Base-by-base conservation (phyloP, 2,329 filamentous ascomycete genomes). In the Aspergillus sp. region DNA sequence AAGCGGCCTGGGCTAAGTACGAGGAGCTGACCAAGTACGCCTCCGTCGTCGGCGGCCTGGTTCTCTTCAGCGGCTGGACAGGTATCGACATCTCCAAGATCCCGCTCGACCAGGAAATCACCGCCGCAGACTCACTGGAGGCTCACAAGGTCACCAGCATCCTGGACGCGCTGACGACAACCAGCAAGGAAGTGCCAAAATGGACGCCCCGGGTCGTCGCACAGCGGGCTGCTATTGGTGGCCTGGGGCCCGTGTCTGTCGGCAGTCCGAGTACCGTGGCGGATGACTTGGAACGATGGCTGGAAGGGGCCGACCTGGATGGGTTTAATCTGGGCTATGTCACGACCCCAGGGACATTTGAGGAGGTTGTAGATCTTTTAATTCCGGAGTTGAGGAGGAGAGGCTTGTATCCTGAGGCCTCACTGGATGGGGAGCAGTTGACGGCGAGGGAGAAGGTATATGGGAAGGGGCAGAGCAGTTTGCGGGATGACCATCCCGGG, bases 361-460 rank as follows among this genome's bases (percentile, higher is more conserved):
- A 76, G 56, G 74, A 77, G 44, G 66, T 77, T 7, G 70, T 77
- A 28, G 71, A 76, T 30, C 49, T 76, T 48, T 54, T 77, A 29
- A 61, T 76, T 33, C 74, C 73, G 0, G 74, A 77, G 55, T 53
- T 76, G 48, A 59, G 70, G 45, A 61, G 61, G 12, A 58, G 72
- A 4, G 69, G 67, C 2, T 30, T 72, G 34, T 72, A 72, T 47
- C 60, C 67, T 4, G 66, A 70, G 29, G 65, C 69, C 10, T 54
- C 58, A n/a, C 39, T 41, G 10, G 56, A 47, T 5, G 44, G 51
- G 26, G 56, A 47, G 6, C 45, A 50, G 12, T 45, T 76, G 28
- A 80, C 77, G 2, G 73, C 74, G 0, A 66, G 80, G 12, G 81
- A 85, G 63, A 83, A 77, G 63, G 66, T 83, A 0, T 83, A 82